Evolutionary conservation across 2,329 filamentous ascomycete species (phyloP).

Genomic region (Mariannaea sp.): DNA sequence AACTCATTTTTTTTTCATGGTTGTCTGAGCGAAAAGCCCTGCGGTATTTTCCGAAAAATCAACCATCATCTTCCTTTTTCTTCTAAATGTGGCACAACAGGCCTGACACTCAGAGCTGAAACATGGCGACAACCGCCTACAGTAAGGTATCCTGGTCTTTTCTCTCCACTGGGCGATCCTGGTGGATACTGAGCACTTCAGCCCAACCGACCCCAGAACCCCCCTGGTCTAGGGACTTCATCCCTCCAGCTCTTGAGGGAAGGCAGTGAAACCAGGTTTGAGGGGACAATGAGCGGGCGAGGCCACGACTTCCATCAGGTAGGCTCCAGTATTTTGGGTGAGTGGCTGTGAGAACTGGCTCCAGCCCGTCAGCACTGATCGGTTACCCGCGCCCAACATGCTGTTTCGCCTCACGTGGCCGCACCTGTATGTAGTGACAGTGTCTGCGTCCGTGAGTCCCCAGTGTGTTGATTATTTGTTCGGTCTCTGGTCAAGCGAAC

Average conservation of each 20-base stretch:
- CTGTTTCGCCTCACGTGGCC: constrained; percentile 13
- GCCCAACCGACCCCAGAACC: background rate
- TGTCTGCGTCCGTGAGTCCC: no score
- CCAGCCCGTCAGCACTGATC: constrained; percentile 31
- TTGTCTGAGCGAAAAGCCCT: background rate
- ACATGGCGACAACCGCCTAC: constrained; percentile 5
- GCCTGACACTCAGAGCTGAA: constrained; percentile 16
- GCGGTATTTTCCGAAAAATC: constrained; percentile 12
- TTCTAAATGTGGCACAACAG: constrained; percentile 6
- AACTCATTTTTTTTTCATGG: no score
- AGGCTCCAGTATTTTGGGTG: no score
- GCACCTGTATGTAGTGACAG: background rate
- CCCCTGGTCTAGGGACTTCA: constrained; percentile 1
- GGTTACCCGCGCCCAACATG: constrained; percentile 27
- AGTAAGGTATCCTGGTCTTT: constrained; percentile 7
- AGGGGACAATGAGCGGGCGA: no score
- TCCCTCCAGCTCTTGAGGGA: no score
- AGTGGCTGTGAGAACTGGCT: no score
- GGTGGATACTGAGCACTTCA: background rate
- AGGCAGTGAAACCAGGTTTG: no score
- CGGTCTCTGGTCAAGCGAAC: no score
- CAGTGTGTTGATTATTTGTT: no score
- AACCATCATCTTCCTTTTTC: constrained; percentile 7
- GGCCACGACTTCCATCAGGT: no score
- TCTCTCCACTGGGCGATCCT: background rate